Base-by-base conservation (phyloP, 2,329 filamentous ascomycete species). In the Aspergillus spinulosporus region DNA sequence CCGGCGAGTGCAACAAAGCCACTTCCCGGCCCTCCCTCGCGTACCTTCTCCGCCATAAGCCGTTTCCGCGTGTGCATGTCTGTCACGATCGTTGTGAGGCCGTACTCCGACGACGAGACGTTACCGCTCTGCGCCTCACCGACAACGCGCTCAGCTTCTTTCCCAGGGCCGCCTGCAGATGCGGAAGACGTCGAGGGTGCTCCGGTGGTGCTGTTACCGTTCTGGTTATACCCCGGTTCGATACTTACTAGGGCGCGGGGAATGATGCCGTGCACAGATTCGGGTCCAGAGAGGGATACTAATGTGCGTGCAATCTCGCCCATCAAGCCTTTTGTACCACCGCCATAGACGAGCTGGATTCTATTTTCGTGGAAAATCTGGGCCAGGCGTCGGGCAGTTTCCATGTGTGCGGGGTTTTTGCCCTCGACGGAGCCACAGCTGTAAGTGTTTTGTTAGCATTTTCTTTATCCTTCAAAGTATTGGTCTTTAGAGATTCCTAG, bases 31-130 rank as follows among this genome's bases (percentile, higher is more conserved):
- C 89, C 92, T 28, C 91, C 91, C 21, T 84, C 82, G 26, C 95
- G 83, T 12, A 97, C 92, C 72, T 93, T 89, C 66, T 86, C 81
- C 5, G 92, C 93, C 94, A 99, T 97, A 78, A 94, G 82, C 64
- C 89, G 85, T 80, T 99, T 99, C 62, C 94, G 86, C 42, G 90
- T 92, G 76, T 99, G 94, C 94, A 99, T 99, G 72, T 97, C 92
- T 64, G 86, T 82, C 29, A 97, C 94, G 6, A 97, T 85, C 0
- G 92, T 97, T 9, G 92, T 97, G 44, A 82, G 80, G 7, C 94
- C 94, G 71, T 90, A 99, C 52, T 78, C 74, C 0, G 70, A 70
- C 56, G 74, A 65, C 1, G 64, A 44, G 34, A 66, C 59, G 45
- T 66, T 63, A 31, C 62, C 39, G n/a, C 9, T 21, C 39, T 21